Conservation (phyloP, 176 grass and related monocot genomes). For the Triticum timopheevii region DNA sequence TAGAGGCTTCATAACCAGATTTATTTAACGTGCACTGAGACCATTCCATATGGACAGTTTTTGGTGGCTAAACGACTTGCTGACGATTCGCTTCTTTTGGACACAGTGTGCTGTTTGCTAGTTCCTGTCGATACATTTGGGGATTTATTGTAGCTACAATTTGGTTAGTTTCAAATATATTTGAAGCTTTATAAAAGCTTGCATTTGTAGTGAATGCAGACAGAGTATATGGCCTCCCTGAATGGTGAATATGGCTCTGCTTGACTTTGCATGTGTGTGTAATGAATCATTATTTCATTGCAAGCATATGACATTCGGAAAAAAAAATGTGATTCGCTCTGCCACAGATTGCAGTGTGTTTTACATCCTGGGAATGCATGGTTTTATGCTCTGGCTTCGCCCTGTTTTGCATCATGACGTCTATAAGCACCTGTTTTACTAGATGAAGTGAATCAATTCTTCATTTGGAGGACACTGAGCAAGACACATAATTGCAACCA, state of each 20-base stretch:
- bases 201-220: slow-evolving; percentile 15
- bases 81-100: neutral
- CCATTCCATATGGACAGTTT: slow-evolving; percentile 2
- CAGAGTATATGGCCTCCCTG: slow-evolving; percentile 10
- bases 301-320: too few relatives aligned
- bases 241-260: neutral
- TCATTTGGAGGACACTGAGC: slow-evolving; percentile 57
- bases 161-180: slow-evolving; percentile 27
- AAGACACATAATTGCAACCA: slow-evolving; percentile 69
- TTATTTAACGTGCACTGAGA: neutral
- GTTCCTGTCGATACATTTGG: neutral
- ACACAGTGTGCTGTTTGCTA: neutral
- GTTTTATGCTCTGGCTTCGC: slow-evolving; percentile 14
- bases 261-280: neutral
- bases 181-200: slow-evolving; percentile 8
- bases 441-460: slow-evolving; percentile 28
- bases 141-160: slow-evolving; percentile 13
- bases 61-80: neutral
- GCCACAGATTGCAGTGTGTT: neutral
- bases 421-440: neutral
- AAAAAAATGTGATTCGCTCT: neutral
- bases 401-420: neutral
- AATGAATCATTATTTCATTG: neutral
- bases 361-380: neutral
- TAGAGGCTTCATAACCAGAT: neutral